A percentile compares a stretch with the other conserved stretches of the same genome.
Conservation (phyloP, 2,329 filamentous ascomycete species). For the Colletotrichum sp. region DNA sequence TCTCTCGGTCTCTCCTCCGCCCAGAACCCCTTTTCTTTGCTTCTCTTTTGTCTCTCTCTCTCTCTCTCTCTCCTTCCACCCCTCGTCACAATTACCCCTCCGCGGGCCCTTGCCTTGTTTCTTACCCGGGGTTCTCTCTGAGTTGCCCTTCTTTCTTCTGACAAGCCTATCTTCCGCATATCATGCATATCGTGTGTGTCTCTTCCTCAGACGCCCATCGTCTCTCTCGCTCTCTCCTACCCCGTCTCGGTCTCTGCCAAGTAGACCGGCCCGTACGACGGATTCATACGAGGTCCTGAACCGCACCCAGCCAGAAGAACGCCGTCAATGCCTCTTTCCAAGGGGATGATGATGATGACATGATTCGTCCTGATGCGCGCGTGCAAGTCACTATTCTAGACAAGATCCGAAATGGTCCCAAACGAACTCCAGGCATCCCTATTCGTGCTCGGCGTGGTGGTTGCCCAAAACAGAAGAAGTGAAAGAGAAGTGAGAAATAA, state of each 20-base stretch:
- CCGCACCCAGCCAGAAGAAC: neutral
- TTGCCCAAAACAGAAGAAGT: neutral
- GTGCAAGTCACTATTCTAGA: neutral
- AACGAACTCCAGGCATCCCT: neutral
- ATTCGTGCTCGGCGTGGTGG: neutral
- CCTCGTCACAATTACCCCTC: neutral
- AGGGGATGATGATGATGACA: neutral
- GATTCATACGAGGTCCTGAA: neutral
- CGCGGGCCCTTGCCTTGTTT: neutral
- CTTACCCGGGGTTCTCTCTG: neutral
- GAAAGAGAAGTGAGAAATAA: neutral
- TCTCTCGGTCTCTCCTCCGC: neutral
- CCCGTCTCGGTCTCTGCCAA: neutral
- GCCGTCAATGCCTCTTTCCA: constrained; percentile 1
- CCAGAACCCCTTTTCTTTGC: neutral
- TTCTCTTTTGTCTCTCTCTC: neutral
- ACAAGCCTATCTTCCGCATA: neutral
- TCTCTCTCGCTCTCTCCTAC: neutral
- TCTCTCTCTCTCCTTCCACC: neutral
- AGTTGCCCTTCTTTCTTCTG: neutral
- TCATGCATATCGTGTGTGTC: neutral
- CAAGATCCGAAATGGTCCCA: neutral
- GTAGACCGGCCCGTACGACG: neutral
- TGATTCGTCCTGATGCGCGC: constrained; percentile 7
- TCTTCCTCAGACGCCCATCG: neutral